A percentile compares a stretch with the other conserved stretches of the same genome.
These are phyloP conservation scores for Penicillium sp. DNA, from an alignment of 2,329 filamentous ascomycete genomes.

Conservation along the genomic window DNA sequence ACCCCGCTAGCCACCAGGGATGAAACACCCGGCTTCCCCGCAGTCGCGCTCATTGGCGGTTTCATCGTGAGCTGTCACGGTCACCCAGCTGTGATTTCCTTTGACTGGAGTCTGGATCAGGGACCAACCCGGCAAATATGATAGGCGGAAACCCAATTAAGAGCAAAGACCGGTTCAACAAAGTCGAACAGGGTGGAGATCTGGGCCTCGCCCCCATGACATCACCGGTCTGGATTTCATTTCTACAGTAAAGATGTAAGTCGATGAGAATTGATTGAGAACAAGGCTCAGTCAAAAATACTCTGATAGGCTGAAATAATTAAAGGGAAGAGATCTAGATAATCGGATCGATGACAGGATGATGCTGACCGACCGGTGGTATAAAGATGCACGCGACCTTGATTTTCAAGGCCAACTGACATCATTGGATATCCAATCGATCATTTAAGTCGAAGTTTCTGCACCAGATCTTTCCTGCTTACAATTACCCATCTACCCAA, in stretches of 20 bases:
- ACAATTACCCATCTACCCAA: not conserved
- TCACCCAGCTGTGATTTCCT: not conserved
- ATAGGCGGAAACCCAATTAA: not conserved
- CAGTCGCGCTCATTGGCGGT: not conserved
- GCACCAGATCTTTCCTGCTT: not conserved
- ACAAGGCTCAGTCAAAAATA: no score
- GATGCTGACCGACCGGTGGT: not conserved
- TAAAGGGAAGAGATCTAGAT: no score
- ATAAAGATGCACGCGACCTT: not conserved
- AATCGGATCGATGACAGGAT: not conserved
- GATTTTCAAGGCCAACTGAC: not conserved
- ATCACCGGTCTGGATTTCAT: not conserved
- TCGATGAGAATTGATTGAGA: not conserved
- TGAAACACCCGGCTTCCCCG: constrained; percentile 6
- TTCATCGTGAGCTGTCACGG: not conserved
- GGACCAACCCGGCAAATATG: not conserved
- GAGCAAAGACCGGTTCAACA: not conserved
- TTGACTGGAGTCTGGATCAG: not conserved
- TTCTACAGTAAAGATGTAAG: not conserved
- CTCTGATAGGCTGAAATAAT: no score
- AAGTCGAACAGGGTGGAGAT: not conserved
- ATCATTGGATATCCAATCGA: not conserved
- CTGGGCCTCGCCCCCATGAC: not conserved
- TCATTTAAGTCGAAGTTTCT: not conserved
- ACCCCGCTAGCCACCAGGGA: not conserved